Evolutionary conservation across 1,284 basidiomycete genomes (phyloP), one percentile per base, ranked within the genome.

Genomic region (Microbotryum lychnidis-dioicae): DNA sequence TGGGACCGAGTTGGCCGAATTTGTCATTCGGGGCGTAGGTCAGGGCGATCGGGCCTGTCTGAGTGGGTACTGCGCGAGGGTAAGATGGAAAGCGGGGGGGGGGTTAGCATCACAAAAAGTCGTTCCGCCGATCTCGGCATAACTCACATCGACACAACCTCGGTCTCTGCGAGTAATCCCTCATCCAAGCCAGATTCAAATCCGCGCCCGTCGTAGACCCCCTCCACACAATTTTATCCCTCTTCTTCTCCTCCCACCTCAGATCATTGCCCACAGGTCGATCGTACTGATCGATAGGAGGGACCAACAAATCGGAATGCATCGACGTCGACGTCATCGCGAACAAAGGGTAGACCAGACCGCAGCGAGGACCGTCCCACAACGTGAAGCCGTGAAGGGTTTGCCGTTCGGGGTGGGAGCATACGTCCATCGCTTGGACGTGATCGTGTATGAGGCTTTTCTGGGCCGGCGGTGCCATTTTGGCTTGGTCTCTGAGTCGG

Each of bases 181-280:
- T 50, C 42, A 54, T 50, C 44, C 65, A 61, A 29, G 55, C 54
- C 27, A 65, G 27, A 21, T 58, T 63, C 33, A 68, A 47, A 31
- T 65, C 58, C 7, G 74, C 65, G 42, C 77, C 77, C 3, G 77
- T 79, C 18, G 76, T 73, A n/a, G 75, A 72, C 6, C 77, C 77
- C 27, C 77, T 72, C 76, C 71, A 73, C 4, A 71, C 72, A 6
- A 73, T 68, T 63, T 74, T 75, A 57, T 73, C 62, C 21, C 63
- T 66, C 66, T 76, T 76, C 50, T 76, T 70, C 52, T 72, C 67
- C 73, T 77, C 74, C 78, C 78, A 80, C 21, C 25, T 54, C 56
- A 75, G 67, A 50, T 68, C 65, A 47, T 49, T 55, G 45, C 65
- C 68, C 6, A 63, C 42, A 21, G 50, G 29, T 6, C 57, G 56